phyloP scores from a whole-genome alignment of 176 grass and related monocot species.

The Phragmites australis region DNA sequence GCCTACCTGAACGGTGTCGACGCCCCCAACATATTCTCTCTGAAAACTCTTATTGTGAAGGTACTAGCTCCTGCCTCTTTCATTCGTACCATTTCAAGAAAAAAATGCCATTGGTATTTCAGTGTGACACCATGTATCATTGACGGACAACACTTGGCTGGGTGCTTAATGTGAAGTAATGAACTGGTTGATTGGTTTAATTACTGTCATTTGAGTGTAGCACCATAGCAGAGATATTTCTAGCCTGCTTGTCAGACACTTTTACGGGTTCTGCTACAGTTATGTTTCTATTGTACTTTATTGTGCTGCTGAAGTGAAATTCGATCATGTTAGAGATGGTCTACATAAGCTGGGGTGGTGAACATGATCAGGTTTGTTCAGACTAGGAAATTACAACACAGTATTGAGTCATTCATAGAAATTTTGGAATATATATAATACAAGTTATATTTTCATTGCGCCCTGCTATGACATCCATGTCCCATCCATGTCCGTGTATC shows the following conservation, averaged over 20 bases:
- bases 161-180: not conserved
- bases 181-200: conserved; percentile 9
- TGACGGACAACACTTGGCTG: not conserved
- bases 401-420: not conserved
- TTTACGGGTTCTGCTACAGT: not conserved
- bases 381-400: not conserved
- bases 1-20: conserved; percentile 91
- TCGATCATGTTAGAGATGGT: not conserved
- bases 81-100: not conserved
- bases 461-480: not conserved
- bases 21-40: conserved; percentile 80
- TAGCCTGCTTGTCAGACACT: not conserved
- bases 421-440: not conserved
- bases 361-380: not conserved
- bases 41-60: conserved; percentile 84
- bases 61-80: conserved; percentile 33
- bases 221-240: not conserved
- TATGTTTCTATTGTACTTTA: not conserved
- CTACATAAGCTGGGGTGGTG: conserved; percentile 9
- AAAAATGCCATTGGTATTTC: not conserved
- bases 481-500: not conserved
- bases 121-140: not conserved
- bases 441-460: not conserved
- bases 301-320: not conserved
- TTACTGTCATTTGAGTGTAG: not conserved